Evolutionary conservation across 768 basidiomycete genomes (phyloP).

Genomic region (Leucocoprinus sp.): DNA sequence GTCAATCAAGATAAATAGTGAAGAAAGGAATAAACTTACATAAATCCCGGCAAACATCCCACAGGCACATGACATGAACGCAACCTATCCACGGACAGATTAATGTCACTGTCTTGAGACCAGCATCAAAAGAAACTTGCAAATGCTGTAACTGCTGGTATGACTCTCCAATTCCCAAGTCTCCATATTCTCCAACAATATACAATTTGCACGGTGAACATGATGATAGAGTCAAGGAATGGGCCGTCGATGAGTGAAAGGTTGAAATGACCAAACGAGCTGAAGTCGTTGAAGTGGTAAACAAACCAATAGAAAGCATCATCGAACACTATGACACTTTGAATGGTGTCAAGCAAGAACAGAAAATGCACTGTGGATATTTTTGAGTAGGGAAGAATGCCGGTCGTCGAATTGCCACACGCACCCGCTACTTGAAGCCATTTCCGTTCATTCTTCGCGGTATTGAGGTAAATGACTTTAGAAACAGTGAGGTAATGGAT

Average conservation of each 20-base stretch:
- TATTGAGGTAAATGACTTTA: not conserved
- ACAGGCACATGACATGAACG: not conserved
- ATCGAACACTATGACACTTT: conserved; percentile 4
- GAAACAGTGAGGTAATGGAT: not conserved
- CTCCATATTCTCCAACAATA: conserved; percentile 7
- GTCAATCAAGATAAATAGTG: not conserved
- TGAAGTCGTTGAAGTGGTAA: not conserved
- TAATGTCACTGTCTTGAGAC: too few relatives aligned
- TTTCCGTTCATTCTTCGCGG: not conserved
- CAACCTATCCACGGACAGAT: not conserved
- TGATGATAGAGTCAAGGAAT: conserved; percentile 3
- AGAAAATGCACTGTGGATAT: conserved; percentile 2
- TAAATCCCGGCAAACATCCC: conserved; percentile 1
- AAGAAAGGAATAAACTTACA: not conserved
- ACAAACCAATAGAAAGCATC: conserved; percentile 8
- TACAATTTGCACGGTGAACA: conserved; percentile 4
- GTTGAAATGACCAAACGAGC: not conserved
- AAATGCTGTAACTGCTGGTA: not conserved
- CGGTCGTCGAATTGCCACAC: too few relatives aligned
- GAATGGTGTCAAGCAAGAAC: conserved; percentile 4
- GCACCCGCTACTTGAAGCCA: not conserved
- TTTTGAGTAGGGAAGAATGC: too few relatives aligned
- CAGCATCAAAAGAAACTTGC: not conserved
- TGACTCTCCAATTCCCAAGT: not conserved
- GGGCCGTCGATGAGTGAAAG: not conserved